These are phyloP conservation scores for Phialophora tarda DNA, from an alignment of 2,329 filamentous ascomycete species.

Conservation along the genomic window DNA sequence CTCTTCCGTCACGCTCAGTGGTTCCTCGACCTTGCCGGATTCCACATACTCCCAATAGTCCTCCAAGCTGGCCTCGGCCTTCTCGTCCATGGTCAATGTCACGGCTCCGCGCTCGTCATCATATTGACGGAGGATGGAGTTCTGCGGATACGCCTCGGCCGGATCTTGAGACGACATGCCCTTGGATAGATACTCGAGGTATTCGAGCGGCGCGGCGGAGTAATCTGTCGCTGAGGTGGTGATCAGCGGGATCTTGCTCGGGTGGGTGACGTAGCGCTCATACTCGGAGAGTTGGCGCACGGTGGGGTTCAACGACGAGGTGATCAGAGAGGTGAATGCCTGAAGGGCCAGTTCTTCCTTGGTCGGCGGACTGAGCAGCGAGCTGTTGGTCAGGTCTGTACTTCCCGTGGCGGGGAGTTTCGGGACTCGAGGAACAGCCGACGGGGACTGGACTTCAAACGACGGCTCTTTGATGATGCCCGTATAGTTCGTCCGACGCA, in stretches of 20 bases:
- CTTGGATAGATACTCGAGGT: conserved; percentile 75
- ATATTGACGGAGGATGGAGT: conserved; percentile 52
- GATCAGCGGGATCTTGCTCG: conserved; percentile 79
- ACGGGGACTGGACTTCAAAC: conserved; percentile 41
- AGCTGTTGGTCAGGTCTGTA: conserved; percentile 54
- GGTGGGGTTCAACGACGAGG: conserved; percentile 82
- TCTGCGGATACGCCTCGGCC: conserved; percentile 18
- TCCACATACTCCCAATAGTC: conserved; percentile 79
- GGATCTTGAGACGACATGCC: conserved; percentile 24
- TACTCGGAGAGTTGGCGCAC: conserved; percentile 86
- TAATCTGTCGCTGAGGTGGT: conserved; percentile 49
- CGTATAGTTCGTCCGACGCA: conserved; percentile 42
- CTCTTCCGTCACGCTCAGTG: conserved; percentile 83
- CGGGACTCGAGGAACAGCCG: conserved; percentile 34
- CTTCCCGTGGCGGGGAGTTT: conserved; percentile 38
- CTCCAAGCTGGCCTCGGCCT: conserved; percentile 68
- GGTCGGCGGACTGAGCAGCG: conserved; percentile 66
- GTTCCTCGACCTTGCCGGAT: conserved; percentile 71
- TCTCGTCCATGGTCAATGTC: conserved; percentile 50
- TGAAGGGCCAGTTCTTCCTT: conserved; percentile 83
- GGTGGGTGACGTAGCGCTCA: conserved; percentile 83
- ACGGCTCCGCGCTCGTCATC: conserved; percentile 60
- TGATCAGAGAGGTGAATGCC: conserved; percentile 72
- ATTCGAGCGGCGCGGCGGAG: conserved; percentile 60
- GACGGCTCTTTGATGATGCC: conserved; percentile 65